Base-by-base conservation (phyloP, 306 rosid genomes). In the Ammopiptanthus mongolicus region DNA sequence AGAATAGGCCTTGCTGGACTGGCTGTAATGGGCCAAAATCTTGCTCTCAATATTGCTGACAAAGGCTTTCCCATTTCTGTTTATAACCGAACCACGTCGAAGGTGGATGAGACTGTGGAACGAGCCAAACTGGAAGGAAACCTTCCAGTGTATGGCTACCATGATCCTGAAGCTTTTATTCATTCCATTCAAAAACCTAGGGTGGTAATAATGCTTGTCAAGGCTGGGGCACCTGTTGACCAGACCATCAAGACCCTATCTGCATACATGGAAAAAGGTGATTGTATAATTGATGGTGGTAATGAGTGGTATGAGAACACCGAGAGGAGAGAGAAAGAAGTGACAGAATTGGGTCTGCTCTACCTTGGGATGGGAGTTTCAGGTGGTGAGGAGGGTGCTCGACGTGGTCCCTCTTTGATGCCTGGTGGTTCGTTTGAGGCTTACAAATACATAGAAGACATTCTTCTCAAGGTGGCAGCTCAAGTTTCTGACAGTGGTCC, bases 331-430 rank as follows among this genome's bases (percentile, higher is more conserved):
- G 90, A 75, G 81, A 91, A 91, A 63, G 96, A 69, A 0, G 65
- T 74, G 83, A 84, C 91, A 3, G 92, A 93, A 64, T 68, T 85
- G 86, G 96, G 98, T 70, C 80, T 93, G 44, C 96, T 90, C 50
- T 93, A 93, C 90, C 96, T 93, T 41, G 97, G 98, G 12, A 93
- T 91, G 93, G 97, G 98, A 60, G 98, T 93, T 81, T 93, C 98
- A 60, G 98, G 97, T 42, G 98, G 98, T 21, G 98, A 93, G 84
- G 98, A 93, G 84, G 98, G 98, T 31, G 97, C 98, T 60, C 89
- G 93, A 65, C 17, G 77, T 19, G 98, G 98, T 62, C 98, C 98
- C 39, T 93, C 98, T 31, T 77, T 93, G 96, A 93, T 93, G 98
- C 98, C 97, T 28, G 98, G 97, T 56, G 98, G 98, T 75, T 93